Base-by-base conservation (phyloP, 2,329 filamentous ascomycete genomes). In the Colletotrichum plurivorum region DNA sequence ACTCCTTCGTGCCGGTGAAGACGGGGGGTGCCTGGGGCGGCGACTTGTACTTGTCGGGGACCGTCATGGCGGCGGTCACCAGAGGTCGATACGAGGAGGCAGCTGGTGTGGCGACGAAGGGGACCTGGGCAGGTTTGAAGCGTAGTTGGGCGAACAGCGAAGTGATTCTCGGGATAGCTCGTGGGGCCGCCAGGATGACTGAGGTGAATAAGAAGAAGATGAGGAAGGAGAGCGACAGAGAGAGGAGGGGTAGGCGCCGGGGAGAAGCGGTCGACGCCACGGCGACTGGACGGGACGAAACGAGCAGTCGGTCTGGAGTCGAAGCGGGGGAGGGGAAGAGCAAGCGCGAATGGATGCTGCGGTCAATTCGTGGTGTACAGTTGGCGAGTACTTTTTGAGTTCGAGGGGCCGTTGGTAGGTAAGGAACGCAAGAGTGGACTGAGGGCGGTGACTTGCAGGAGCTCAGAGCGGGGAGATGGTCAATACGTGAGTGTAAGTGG, bases 1-100 rank as follows among this genome's bases (percentile, higher is more conserved):
- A 89, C 69, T 91, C 87, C 72, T 91, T 88, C 54, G 92, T 94
- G 73, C 91, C 91, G 3, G 88, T 93, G 82, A 95, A 96, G 77
- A 90, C 86, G 63, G 93, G 93, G 66, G 93, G 93, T 48, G 90
- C 85, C 84, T 95, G 93, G 3, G 93, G 93, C 71, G 93, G 93
- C 77, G 87, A 92, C 79, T 87, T 87, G 82, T 92, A 94, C 80
- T 90, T 88, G 73, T 86, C 81, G 69, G 89, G 86, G 12, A 70
- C 66, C 73, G 88, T 89, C 91, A 93, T 93, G 77, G 80, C 87
- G 78, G 81, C 86, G 73, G 85, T 90, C 72, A 78, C 80, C 73
- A 81, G 77, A 69, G 78, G 60, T 70, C 75, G 43, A 41, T 65
- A 57, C 5, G 67, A 72, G n/a, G 76, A 84, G 74, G 68, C 70